These are phyloP conservation scores for Talaromyces proteolyticus DNA, from an alignment of 495 filamentous ascomycete species.

Conservation along the genomic window DNA sequence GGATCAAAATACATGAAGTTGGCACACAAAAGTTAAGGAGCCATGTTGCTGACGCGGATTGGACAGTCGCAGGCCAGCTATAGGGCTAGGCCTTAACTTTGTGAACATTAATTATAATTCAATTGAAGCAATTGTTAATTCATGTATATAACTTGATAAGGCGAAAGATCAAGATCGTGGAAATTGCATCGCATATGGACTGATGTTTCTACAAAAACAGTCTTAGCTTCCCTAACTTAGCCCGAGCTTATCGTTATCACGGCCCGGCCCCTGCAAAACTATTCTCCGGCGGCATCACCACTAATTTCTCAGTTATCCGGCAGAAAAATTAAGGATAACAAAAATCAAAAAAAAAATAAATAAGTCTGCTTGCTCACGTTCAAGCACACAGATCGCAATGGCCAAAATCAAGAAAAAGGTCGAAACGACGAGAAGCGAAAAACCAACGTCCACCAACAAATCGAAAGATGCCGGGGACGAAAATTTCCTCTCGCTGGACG, in stretches of 20 bases:
- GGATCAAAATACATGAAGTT: conserved; percentile 16
- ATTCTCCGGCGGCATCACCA: conserved; percentile 23
- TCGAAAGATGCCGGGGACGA: conserved; percentile 12
- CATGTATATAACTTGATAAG: too few species aligned
- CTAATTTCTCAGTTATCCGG: conserved; percentile 3
- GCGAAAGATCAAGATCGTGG: too few species aligned
- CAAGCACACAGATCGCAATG: conserved; percentile 15
- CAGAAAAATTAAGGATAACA: conserved; percentile 6
- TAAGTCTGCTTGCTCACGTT: background rate
- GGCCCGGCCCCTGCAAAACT: conserved; percentile 12
- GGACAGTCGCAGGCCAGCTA: conserved; percentile 1
- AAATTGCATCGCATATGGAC: too few species aligned
- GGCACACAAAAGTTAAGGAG: conserved; percentile 8
- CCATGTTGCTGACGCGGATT: background rate
- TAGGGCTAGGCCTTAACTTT: background rate
- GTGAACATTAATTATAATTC: too few species aligned
- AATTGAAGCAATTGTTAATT: too few species aligned
- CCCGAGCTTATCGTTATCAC: conserved; percentile 10
- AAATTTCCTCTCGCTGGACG: conserved; percentile 46
- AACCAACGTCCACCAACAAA: conserved; percentile 12
- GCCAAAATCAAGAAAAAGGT: conserved; percentile 37
- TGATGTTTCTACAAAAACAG: too few species aligned
- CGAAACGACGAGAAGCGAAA: conserved; percentile 25
- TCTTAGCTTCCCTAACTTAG: too few species aligned
- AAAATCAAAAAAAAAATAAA: conserved; percentile 2